Evolutionary conservation across 345 rosid species (phyloP).

Genomic region (Tarenaya hassleriana): DNA sequence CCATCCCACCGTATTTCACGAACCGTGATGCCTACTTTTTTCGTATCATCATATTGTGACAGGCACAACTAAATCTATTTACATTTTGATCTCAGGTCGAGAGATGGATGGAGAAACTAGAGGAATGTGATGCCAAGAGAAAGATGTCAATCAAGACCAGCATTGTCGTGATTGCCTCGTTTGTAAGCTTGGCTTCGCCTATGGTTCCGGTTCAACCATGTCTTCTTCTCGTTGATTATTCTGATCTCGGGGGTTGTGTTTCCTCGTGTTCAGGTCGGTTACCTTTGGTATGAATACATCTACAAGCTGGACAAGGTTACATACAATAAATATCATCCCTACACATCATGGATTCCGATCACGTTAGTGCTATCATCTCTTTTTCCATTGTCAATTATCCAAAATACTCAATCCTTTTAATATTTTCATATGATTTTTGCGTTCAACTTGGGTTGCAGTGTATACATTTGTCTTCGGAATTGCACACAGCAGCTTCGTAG

Average conservation of each 20-base stretch:
- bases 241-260: slow-evolving; percentile 7
- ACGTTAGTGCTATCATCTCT: slow-evolving; percentile 47
- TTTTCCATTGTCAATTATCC: too few species aligned
- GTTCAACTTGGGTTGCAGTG: too few species aligned
- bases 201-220: not conserved
- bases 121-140: slow-evolving; percentile 78
- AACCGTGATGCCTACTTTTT: slow-evolving; percentile 8
- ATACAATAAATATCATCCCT: slow-evolving; percentile 93
- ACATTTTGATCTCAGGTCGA: slow-evolving; percentile 52
- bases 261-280: slow-evolving; percentile 60
- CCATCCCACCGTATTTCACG: slow-evolving; percentile 73
- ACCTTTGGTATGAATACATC: slow-evolving; percentile 81
- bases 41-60: slow-evolving; percentile 10
- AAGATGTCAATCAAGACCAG: slow-evolving; percentile 60
- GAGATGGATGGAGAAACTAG: slow-evolving; percentile 98
- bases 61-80: slow-evolving; percentile 12
- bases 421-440: too few species aligned
- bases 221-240: slow-evolving; percentile 4
- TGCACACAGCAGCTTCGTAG: too few species aligned
- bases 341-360: slow-evolving; percentile 98
- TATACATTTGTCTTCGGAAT: slow-evolving; percentile 15
- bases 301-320: slow-evolving; percentile 92
- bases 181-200: slow-evolving; percentile 47
- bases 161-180: slow-evolving; percentile 44
- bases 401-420: too few species aligned